Conservation (phyloP, 768 basidiomycete species). For the Tubosaeta sp. region DNA sequence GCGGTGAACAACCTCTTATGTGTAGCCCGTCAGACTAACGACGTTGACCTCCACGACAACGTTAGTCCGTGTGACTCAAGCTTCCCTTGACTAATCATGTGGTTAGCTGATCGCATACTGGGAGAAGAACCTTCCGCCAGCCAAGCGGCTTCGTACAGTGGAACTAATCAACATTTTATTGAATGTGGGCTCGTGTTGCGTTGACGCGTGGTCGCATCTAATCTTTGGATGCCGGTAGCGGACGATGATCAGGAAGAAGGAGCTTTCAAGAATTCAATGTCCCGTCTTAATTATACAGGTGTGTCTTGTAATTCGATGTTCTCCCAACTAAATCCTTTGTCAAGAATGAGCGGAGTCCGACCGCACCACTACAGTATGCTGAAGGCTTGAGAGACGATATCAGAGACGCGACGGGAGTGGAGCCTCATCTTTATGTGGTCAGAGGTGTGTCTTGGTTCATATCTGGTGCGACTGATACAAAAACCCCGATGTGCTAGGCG, state of each 20-base stretch:
- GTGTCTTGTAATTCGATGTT: slow-evolving; percentile 8
- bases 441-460: slow-evolving; percentile 43
- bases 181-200: slow-evolving; percentile 44
- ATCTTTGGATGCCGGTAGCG: slow-evolving; percentile 38
- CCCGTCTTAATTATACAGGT: slow-evolving; percentile 73
- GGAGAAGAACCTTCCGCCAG: slow-evolving; percentile 54
- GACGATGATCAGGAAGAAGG: slow-evolving; percentile 44
- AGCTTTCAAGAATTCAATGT: slow-evolving; percentile 49
- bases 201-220: background rate
- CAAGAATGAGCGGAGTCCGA: slow-evolving; percentile 58
- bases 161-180: slow-evolving; percentile 53
- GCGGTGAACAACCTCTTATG: slow-evolving; percentile 1
- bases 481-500: slow-evolving; percentile 37
- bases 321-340: slow-evolving; percentile 1
- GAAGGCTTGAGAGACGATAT: slow-evolving; percentile 49
- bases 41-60: slow-evolving; percentile 59
- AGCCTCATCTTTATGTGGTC: slow-evolving; percentile 52
- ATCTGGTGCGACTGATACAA: background rate
- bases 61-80: slow-evolving; percentile 36
- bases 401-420: slow-evolving; percentile 41
- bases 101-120: slow-evolving; percentile 62
- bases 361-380: slow-evolving; percentile 53
- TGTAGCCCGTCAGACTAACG: slow-evolving; percentile 17
- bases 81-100: slow-evolving; percentile 7
- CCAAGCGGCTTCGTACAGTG: slow-evolving; percentile 45